These are phyloP conservation scores for Litsea cubeba DNA, from an alignment of 164 flowering plant species.

Conservation along the genomic window DNA sequence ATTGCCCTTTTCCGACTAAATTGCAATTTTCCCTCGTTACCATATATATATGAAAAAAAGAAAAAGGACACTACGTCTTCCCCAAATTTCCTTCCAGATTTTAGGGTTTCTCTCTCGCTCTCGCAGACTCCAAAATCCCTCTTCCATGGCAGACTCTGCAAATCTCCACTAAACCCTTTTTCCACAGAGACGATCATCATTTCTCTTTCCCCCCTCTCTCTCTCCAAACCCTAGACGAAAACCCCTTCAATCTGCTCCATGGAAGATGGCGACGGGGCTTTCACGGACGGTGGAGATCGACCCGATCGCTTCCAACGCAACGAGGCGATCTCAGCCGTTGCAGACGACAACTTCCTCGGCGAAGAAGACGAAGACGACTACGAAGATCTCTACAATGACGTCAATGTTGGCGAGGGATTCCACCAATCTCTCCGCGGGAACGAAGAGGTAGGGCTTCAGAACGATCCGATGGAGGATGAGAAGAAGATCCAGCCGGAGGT, in stretches of 20 bases:
- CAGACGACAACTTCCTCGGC: slow-evolving; percentile 63
- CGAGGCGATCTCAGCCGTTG: slow-evolving; percentile 79
- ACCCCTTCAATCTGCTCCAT: slow-evolving; percentile 10
- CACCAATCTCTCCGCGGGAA: slow-evolving; percentile 48
- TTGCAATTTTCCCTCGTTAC: background rate
- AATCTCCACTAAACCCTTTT: background rate
- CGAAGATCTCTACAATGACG: slow-evolving; percentile 89
- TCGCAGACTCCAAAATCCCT: background rate
- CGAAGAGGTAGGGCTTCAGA: slow-evolving; percentile 23
- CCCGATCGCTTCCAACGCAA: slow-evolving; percentile 52
- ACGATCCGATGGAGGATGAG: background rate
- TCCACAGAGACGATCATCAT: background rate
- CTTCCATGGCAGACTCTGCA: background rate
- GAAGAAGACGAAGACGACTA: slow-evolving; percentile 69
- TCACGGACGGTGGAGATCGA: slow-evolving; percentile 33
- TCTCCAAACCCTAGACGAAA: slow-evolving; percentile 3
- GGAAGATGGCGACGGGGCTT: slow-evolving; percentile 50
- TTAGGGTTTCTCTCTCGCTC: background rate
- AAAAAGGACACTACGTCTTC: background rate
- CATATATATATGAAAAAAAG: background rate
- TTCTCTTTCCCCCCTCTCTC: background rate
- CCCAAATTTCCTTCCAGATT: background rate
- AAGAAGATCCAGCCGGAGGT: slow-evolving; percentile 5
- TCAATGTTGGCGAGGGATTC: slow-evolving; percentile 81
- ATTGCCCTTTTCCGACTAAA: too few species aligned